These are phyloP conservation scores for Synchytrium microbalum DNA, from an alignment of 371 early-diverging fungal genomes.

Conservation along the genomic window DNA sequence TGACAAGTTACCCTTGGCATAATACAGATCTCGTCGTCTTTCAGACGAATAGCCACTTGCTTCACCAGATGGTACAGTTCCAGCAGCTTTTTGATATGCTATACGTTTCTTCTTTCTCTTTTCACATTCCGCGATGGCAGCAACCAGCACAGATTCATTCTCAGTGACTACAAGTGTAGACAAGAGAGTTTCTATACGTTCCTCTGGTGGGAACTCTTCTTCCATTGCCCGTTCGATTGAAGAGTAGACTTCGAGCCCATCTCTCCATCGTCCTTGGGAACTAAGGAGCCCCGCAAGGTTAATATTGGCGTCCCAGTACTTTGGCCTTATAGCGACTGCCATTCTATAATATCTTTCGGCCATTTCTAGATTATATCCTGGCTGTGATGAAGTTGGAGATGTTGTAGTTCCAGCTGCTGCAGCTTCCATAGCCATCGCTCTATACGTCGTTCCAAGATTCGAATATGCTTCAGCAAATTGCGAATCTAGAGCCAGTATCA, in stretches of 20 bases:
- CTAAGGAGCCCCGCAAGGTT: constrained; percentile 78
- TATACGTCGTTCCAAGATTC: constrained; percentile 82
- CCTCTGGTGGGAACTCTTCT: constrained; percentile 12
- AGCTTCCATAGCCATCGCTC: constrained; percentile 49
- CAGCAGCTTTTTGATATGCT: constrained; percentile 3
- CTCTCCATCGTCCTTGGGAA: constrained; percentile 39
- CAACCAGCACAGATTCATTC: neutral
- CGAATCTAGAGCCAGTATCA: constrained; percentile 70
- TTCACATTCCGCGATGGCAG: constrained; percentile 11
- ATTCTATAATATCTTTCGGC: constrained; percentile 83
- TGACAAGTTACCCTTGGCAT: constrained; percentile 75
- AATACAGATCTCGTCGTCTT: constrained; percentile 53
- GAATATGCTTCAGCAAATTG: constrained; percentile 87
- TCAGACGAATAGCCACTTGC: constrained; percentile 23
- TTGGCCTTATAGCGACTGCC: constrained; percentile 74
- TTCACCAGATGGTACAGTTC: constrained; percentile 8
- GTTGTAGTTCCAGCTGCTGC: neutral
- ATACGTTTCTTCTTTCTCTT: constrained; percentile 6
- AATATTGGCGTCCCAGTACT: constrained; percentile 89
- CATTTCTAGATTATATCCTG: constrained; percentile 11
- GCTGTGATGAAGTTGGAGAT: neutral
- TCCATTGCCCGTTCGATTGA: constrained; percentile 53
- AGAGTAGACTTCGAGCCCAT: constrained; percentile 74
- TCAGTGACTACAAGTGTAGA: constrained; percentile 1
- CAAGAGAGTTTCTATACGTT: constrained; percentile 13